Conservation (phyloP, 2,329 filamentous ascomycete genomes). For the Fusarium sp. region DNA sequence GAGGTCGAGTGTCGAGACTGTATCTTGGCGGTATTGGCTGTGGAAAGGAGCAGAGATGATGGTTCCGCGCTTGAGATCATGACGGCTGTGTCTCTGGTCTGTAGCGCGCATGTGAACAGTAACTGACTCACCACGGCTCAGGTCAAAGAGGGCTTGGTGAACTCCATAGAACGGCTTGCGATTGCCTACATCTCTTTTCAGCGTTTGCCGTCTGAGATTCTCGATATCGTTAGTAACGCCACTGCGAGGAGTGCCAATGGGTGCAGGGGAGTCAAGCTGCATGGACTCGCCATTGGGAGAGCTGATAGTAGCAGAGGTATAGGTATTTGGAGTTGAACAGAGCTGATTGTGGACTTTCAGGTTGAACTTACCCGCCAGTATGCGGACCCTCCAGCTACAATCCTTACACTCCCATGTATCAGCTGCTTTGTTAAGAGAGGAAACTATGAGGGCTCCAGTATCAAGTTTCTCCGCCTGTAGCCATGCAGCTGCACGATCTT, state of each 20-base stretch:
- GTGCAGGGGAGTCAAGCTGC: not conserved
- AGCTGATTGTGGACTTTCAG: not conserved
- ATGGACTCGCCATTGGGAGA: not conserved
- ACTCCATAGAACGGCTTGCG: constrained; percentile 12
- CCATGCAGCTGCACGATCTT: not conserved
- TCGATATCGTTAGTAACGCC: not conserved
- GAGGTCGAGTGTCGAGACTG: not conserved
- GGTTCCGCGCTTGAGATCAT: constrained; percentile 17
- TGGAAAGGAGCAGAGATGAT: constrained; percentile 39
- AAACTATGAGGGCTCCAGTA: not conserved
- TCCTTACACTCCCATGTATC: constrained; percentile 17
- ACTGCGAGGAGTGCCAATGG: not conserved
- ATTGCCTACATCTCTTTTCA: constrained; percentile 1
- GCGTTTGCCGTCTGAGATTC: not conserved
- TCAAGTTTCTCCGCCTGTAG: constrained; percentile 4
- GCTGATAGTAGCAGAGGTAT: not conserved
- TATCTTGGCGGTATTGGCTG: constrained; percentile 10
- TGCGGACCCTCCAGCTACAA: constrained; percentile 12
- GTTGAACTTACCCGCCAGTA: not conserved
- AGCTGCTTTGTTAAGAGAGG: not conserved
- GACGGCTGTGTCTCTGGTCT: not conserved
- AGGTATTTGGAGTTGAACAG: not conserved
- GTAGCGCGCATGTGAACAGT: constrained; percentile 13
- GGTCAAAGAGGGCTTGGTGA: constrained; percentile 13
- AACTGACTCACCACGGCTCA: constrained; percentile 16